Conservation (phyloP, 441 rosid genomes). For the Erodium moschatum region DNA sequence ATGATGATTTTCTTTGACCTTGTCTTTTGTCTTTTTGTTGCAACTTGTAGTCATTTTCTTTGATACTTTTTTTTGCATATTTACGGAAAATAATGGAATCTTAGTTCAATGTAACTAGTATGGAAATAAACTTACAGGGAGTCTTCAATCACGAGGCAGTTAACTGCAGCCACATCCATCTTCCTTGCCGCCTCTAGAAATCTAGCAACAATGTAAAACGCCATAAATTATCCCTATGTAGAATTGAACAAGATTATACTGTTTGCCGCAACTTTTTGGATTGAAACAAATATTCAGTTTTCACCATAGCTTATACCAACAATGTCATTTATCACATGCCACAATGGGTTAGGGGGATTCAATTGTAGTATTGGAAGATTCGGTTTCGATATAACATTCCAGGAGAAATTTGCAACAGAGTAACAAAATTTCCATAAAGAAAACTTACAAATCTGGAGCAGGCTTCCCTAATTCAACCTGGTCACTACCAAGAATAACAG, state of each 20-base stretch:
- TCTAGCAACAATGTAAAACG: conserved; percentile 20
- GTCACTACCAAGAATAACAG: conserved; percentile 36
- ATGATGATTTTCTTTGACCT: too few relatives aligned
- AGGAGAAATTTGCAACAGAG: not conserved
- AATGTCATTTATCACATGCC: not conserved
- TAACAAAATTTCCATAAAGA: not conserved
- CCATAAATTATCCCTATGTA: not conserved
- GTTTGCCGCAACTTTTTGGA: too few relatives aligned
- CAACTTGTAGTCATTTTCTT: too few relatives aligned
- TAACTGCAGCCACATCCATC: conserved; percentile 28
- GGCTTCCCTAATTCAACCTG: conserved; percentile 39
- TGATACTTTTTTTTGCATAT: too few relatives aligned
- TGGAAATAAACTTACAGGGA: conserved; percentile 31
- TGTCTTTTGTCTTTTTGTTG: too few relatives aligned
- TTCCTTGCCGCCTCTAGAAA: conserved; percentile 39
- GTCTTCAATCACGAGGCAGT: conserved; percentile 40
- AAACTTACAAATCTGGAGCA: conserved; percentile 37
- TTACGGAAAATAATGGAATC: conserved; percentile 6
- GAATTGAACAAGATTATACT: too few relatives aligned
- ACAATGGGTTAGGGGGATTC: not conserved
- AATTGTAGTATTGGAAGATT: not conserved
- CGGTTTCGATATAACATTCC: not conserved
- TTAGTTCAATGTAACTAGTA: not conserved
- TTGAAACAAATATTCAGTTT: not conserved
- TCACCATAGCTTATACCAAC: not conserved